These are phyloP conservation scores for Colletotrichum viniferum DNA, from an alignment of 2,329 filamentous ascomycete genomes.

Conservation along the genomic window DNA sequence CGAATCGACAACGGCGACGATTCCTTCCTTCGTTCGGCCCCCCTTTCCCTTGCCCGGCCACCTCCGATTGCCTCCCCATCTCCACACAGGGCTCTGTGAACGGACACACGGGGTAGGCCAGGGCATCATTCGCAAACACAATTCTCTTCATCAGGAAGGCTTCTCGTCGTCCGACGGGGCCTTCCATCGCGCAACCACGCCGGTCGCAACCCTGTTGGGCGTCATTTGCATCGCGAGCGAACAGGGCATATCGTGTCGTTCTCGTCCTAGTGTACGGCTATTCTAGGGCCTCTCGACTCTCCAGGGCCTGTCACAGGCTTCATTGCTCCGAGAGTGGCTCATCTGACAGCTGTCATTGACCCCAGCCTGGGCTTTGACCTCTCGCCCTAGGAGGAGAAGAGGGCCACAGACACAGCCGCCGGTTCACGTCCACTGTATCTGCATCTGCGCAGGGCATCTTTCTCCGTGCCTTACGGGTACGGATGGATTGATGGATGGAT, in stretches of 20 bases:
- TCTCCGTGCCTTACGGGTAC: not conserved
- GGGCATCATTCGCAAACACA: not conserved
- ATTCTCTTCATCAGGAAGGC: not conserved
- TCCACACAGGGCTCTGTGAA: not conserved
- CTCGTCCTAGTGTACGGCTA: not conserved
- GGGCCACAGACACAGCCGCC: not conserved
- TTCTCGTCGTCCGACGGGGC: not conserved
- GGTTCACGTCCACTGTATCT: not conserved
- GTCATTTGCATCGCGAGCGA: not conserved
- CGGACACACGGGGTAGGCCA: not conserved
- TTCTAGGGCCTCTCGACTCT: not conserved
- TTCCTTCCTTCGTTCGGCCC: not conserved
- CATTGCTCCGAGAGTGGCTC: conserved; percentile 1
- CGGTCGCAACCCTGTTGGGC: not conserved
- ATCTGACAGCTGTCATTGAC: conserved; percentile 11
- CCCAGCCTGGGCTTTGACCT: not conserved
- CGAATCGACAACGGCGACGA: not conserved
- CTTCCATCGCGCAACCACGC: not conserved
- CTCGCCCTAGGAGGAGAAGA: not conserved
- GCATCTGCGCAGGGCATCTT: not conserved
- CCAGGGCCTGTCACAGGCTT: not conserved
- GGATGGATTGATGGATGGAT: not conserved
- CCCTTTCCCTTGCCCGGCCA: conserved; percentile 4
- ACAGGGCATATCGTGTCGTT: not conserved
- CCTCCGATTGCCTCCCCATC: conserved; percentile 1